phyloP scores from a whole-genome alignment of 208 protist species.

The Herpetomonas tarakana region DNA sequence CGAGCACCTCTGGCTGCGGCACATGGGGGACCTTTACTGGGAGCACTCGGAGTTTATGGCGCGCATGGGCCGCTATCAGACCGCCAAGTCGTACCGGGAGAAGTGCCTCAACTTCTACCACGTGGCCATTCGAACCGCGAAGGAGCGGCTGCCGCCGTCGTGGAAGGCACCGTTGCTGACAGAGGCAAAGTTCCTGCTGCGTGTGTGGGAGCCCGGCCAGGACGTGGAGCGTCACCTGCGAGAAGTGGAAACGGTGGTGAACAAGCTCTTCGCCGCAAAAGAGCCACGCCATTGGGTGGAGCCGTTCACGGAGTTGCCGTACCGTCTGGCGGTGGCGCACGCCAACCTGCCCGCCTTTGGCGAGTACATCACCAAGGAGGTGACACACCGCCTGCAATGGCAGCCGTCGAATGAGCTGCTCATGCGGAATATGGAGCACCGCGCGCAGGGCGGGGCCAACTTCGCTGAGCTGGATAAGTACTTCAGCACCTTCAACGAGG shows the following conservation, averaged over 20 bases:
- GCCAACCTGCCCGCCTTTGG: conserved; percentile 74
- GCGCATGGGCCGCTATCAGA: conserved; percentile 76
- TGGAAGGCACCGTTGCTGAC: conserved; percentile 84
- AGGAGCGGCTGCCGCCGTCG: conserved; percentile 74
- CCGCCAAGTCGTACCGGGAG: conserved; percentile 54
- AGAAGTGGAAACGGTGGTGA: conserved; percentile 72
- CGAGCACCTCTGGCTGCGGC: conserved; percentile 87
- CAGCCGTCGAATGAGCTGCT: conserved; percentile 64
- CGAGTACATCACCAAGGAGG: conserved; percentile 69
- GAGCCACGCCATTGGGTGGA: conserved; percentile 86
- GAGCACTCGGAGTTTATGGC: conserved; percentile 87
- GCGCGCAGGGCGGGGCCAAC: conserved; percentile 42
- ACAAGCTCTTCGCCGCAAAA: conserved; percentile 59
- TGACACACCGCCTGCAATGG: conserved; percentile 29
- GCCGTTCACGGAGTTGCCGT: conserved; percentile 70
- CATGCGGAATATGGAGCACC: conserved; percentile 66
- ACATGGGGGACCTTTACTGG: conserved; percentile 87
- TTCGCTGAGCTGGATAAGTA: conserved; percentile 64
- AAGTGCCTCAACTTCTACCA: conserved; percentile 85
- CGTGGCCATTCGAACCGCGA: conserved; percentile 71
- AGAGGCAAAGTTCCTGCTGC: conserved; percentile 78
- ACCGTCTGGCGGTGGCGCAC: conserved; percentile 76
- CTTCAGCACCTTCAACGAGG: conserved; percentile 54
- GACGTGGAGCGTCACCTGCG: conserved; percentile 55
- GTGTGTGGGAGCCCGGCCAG: conserved; percentile 59